Evolutionary conservation across 129 eudicot genomes (phyloP).

Genomic region (Smallanthus sonchifolius): DNA sequence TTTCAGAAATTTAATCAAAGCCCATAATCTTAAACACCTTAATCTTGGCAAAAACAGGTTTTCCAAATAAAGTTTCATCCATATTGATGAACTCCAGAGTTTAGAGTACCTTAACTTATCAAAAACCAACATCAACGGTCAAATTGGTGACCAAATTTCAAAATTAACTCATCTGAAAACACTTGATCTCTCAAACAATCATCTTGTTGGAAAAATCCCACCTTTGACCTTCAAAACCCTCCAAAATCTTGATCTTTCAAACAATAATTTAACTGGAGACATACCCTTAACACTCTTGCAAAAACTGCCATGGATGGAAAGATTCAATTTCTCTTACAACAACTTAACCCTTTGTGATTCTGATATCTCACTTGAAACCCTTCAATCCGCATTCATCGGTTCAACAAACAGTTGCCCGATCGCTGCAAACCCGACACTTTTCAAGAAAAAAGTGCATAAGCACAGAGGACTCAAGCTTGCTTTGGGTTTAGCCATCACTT

Average conservation of each 20-base stretch:
- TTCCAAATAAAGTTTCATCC: conserved; percentile 44
- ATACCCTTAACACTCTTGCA: conserved; percentile 51
- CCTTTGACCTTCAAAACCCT: conserved; percentile 40
- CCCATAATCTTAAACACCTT: conserved; percentile 62
- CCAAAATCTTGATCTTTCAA: conserved; percentile 56
- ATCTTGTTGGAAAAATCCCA: conserved; percentile 52
- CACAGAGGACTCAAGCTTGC: conserved; percentile 72
- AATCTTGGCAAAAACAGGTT: conserved; percentile 73
- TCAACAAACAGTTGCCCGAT: conserved; percentile 65
- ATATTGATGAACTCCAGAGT: conserved; percentile 35
- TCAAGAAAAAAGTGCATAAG: conserved; percentile 38
- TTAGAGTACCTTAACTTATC: conserved; percentile 80
- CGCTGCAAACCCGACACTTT: conserved; percentile 69
- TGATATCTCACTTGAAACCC: conserved; percentile 42
- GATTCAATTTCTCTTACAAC: conserved; percentile 77
- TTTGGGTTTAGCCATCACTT: conserved; percentile 45
- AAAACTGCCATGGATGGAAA: conserved; percentile 65
- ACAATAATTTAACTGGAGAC: conserved; percentile 68
- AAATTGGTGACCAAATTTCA: conserved; percentile 43
- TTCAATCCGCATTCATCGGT: conserved; percentile 60
- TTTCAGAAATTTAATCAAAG: conserved; percentile 34
- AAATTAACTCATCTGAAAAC: conserved; percentile 41
- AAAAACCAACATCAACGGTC: conserved; percentile 47
- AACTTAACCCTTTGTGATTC: conserved; percentile 68
- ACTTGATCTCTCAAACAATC: conserved; percentile 67